phyloP scores from a whole-genome alignment of 2,329 filamentous ascomycete species.

The Venturiaceae sp. region DNA sequence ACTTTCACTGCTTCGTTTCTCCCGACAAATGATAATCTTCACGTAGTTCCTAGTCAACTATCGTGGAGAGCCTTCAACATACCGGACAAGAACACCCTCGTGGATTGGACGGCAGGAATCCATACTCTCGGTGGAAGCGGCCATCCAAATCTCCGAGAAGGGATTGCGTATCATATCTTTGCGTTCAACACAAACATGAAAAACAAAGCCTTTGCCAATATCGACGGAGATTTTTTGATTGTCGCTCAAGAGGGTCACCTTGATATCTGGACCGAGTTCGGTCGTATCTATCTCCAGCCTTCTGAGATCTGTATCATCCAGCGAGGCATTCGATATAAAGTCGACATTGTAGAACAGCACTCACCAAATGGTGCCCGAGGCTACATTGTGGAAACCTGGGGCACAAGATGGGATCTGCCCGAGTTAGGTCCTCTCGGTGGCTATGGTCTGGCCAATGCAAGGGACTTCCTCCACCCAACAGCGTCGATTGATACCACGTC shows the following conservation, averaged over 20 bases:
- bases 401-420: constrained; percentile 54
- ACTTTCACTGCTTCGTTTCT: constrained; percentile 69
- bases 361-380: constrained; percentile 50
- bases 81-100: constrained; percentile 33
- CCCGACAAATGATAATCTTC: constrained; percentile 36
- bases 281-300: constrained; percentile 52
- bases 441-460: constrained; percentile 54
- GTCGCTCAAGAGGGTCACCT: constrained; percentile 55
- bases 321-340: constrained; percentile 53
- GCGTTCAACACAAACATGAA: constrained; percentile 71
- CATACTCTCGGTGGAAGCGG: constrained; percentile 68
- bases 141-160: constrained; percentile 68
- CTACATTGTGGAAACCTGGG: constrained; percentile 59
- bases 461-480: constrained; percentile 55
- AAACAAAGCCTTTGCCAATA: constrained; percentile 70
- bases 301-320: constrained; percentile 61
- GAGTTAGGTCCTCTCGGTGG: constrained; percentile 58
- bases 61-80: constrained; percentile 27
- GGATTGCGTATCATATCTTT: constrained; percentile 72
- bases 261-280: constrained; percentile 60
- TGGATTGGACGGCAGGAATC: constrained; percentile 58
- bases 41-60: constrained; percentile 25
- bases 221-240: constrained; percentile 60
- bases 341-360: constrained; percentile 36
- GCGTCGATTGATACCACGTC: constrained; percentile 35